Base-by-base conservation (phyloP, 768 basidiomycete genomes). In the Podaxis mareebaensis region DNA sequence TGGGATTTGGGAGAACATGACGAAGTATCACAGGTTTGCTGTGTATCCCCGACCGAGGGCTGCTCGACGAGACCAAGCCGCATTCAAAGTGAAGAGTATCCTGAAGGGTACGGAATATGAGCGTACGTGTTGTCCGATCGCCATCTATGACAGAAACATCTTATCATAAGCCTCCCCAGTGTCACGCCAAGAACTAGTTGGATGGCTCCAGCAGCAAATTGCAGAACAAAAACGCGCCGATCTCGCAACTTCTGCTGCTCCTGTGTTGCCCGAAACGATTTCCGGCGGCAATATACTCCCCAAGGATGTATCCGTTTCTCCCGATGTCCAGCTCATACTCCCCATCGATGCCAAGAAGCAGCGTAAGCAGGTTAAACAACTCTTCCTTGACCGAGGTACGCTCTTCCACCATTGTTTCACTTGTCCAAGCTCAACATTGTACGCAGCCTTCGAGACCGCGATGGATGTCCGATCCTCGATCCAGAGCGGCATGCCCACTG, bases 1-100 rank as follows among this genome's bases (percentile, higher is more conserved):
- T 17, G 3, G 54, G 30, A 22, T 39, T 24, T 30, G 11, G 40
- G 12, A 49, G 38, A 46, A 44, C 64, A 24, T 61, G 61, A 10
- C 33, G 33, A 26, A 55, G 7, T 42, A 39, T 6, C 51, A 2
- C 48, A 81, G 73, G 26, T 85, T 82, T 64, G 81, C 76, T 6
- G 78, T 78, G 3, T 81, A 78, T 61, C 75, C 79, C 36, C 77
- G 82, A 17, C 85, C 90, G 20, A 84, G 87, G 44, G 76, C 77
- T 13, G 78, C 75, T 36, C 82, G 84, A 20, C 77, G 85, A 48
- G 88, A 89, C 64, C 85, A 88, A 59, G 73, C 85, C 8, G 87
- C 87, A 0, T 93, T 91, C 82, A 92, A 89, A 69, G 86, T 93
- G 53, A 93, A 92, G 78, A 93, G 89, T 67, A 86, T 94, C 24